phyloP scores from a whole-genome alignment of 2,329 filamentous ascomycete species.

The Botryotinia calthae region DNA sequence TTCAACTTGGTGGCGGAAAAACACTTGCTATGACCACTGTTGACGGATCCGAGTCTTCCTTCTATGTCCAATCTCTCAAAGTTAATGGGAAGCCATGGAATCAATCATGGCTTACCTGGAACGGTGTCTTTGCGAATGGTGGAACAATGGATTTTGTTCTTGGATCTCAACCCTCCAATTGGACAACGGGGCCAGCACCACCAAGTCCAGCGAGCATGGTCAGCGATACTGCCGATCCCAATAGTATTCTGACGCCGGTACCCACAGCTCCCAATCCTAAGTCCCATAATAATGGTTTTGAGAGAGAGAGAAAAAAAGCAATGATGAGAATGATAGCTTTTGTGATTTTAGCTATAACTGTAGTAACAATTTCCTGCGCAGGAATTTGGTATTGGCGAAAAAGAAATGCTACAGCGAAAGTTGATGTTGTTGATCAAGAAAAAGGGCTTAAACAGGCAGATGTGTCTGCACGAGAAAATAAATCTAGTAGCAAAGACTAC shows the following conservation, averaged over 20 bases:
- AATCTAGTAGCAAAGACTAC: neutral
- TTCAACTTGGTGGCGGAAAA: slow-evolving; percentile 56
- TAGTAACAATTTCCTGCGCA: neutral
- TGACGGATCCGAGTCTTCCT: slow-evolving; percentile 45
- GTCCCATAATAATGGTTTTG: neutral
- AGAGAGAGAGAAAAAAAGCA: neutral
- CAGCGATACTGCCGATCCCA: slow-evolving; percentile 9
- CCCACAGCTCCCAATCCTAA: neutral
- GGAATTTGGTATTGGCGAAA: slow-evolving; percentile 11
- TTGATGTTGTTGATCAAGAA: neutral
- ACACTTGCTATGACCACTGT: slow-evolving; percentile 53
- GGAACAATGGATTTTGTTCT: slow-evolving; percentile 64
- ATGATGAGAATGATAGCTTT: neutral
- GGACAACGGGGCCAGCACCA: slow-evolving; percentile 58
- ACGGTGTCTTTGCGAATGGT: slow-evolving; percentile 62
- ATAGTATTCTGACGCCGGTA: slow-evolving; percentile 12
- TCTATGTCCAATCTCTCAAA: slow-evolving; percentile 63
- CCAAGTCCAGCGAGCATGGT: slow-evolving; percentile 53
- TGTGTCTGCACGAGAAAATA: neutral
- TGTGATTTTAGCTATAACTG: neutral
- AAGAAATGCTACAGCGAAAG: neutral
- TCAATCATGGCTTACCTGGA: slow-evolving; percentile 64
- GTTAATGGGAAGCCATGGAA: slow-evolving; percentile 64
- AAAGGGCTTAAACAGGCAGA: neutral
- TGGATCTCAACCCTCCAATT: slow-evolving; percentile 51